phyloP scores from a whole-genome alignment of 305 asterid genomes.

The Rubia balearica region DNA sequence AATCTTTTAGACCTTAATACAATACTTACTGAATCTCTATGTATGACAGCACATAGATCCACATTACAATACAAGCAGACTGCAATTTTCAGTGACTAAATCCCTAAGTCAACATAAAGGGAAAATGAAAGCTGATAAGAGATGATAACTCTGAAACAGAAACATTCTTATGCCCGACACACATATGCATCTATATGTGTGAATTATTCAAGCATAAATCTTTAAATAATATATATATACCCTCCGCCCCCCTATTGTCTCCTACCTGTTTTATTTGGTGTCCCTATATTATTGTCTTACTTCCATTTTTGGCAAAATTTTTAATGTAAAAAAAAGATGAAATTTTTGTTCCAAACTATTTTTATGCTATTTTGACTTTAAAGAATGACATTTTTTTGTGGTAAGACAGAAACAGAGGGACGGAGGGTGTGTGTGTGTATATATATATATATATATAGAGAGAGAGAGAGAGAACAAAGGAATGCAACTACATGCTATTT shows the following conservation, averaged over 20 bases:
- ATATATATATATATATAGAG: neutral
- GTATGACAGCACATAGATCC: neutral
- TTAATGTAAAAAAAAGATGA: too few species aligned
- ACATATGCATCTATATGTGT: too few species aligned
- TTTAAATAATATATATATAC: too few species aligned
- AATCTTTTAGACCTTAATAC: conserved; percentile 6
- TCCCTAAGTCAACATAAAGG: neutral
- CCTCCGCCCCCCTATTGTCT: too few species aligned
- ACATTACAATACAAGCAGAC: neutral
- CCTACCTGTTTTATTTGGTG: too few species aligned
- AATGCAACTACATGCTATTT: neutral
- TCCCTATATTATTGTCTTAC: too few species aligned
- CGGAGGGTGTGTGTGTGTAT: neutral
- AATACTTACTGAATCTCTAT: neutral
- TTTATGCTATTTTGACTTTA: too few species aligned
- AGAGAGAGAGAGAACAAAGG: neutral
- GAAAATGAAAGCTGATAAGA: neutral
- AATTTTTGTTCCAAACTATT: too few species aligned
- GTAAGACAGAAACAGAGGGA: too few species aligned
- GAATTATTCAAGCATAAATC: too few species aligned
- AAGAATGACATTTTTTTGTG: too few species aligned
- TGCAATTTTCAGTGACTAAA: neutral
- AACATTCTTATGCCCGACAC: neutral
- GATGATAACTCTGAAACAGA: neutral
- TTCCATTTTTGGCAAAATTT: too few species aligned